phyloP scores from a whole-genome alignment of 2,329 filamentous ascomycete species.

The Decorospora gaudefroyi region DNA sequence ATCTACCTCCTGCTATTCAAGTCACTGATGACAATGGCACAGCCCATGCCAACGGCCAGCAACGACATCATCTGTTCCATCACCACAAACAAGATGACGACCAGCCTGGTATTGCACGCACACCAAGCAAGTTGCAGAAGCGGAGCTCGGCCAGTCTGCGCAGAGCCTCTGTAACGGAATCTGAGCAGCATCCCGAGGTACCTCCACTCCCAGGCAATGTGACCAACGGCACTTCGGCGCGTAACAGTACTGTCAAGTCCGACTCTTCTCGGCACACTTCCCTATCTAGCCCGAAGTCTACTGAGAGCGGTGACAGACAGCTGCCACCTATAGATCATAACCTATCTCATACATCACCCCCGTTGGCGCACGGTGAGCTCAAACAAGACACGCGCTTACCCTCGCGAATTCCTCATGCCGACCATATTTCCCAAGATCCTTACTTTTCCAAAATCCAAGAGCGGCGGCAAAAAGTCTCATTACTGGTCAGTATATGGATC shows the following conservation, averaged over 20 bases:
- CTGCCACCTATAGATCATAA: conserved; percentile 51
- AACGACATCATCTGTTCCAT: conserved; percentile 40
- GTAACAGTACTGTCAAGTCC: conserved; percentile 16
- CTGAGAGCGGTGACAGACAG: conserved; percentile 43
- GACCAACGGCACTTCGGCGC: conserved; percentile 24
- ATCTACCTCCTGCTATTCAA: conserved; percentile 70
- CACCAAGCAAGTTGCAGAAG: conserved; percentile 47
- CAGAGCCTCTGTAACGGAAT: conserved; percentile 29
- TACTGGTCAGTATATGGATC: conserved; percentile 82
- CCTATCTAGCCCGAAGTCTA: conserved; percentile 32
- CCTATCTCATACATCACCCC: conserved; percentile 43
- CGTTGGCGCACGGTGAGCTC: conserved; percentile 47
- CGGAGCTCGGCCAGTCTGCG: conserved; percentile 48
- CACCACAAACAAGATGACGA: conserved; percentile 45
- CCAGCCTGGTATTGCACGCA: conserved; percentile 44
- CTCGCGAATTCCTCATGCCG: conserved; percentile 44
- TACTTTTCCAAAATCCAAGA: conserved; percentile 57
- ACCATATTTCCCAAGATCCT: conserved; percentile 49
- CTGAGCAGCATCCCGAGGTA: conserved; percentile 27
- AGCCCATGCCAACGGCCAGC: conserved; percentile 43
- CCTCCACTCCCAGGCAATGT: conserved; percentile 30
- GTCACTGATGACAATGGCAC: conserved; percentile 67
- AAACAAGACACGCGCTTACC: conserved; percentile 53
- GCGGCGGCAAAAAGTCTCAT: conserved; percentile 59
- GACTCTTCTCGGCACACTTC: conserved; percentile 29